Conservation (phyloP, 148 eudicot species). For the Pouteria glomerata region DNA sequence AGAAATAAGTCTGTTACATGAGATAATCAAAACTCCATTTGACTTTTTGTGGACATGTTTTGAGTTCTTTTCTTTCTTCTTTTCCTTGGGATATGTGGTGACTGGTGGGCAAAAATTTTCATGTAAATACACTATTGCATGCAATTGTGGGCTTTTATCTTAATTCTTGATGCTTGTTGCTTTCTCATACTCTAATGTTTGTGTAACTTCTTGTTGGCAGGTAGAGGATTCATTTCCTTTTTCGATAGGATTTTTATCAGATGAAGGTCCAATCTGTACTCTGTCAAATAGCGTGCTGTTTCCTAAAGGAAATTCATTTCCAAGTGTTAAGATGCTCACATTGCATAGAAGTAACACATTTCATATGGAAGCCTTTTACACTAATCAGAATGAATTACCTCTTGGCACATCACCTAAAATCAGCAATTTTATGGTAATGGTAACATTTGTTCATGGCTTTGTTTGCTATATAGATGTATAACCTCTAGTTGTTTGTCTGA, state of each 20-base stretch:
- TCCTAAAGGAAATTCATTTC: constrained; percentile 72
- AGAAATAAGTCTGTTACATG: not conserved
- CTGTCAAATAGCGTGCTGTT: constrained; percentile 46
- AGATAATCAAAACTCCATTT: not conserved
- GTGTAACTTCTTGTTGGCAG: constrained; percentile 34
- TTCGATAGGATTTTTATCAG: constrained; percentile 55
- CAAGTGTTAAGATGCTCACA: constrained; percentile 68
- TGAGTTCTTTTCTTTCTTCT: too few species aligned
- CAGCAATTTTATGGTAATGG: constrained; percentile 51
- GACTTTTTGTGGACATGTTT: too few species aligned
- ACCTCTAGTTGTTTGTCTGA: too few species aligned
- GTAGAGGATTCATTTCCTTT: constrained; percentile 82
- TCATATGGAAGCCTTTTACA: constrained; percentile 60
- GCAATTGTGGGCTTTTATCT: not conserved
- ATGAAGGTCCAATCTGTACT: constrained; percentile 46
- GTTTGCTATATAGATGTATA: too few species aligned
- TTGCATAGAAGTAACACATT: constrained; percentile 48
- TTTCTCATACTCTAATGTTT: not conserved
- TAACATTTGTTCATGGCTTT: constrained; percentile 4
- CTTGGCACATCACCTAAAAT: constrained; percentile 57
- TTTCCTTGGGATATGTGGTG: too few species aligned
- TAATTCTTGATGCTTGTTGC: not conserved
- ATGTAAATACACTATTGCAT: not conserved
- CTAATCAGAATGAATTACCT: constrained; percentile 64
- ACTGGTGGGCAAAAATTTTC: not conserved